Evolutionary conservation across 495 filamentous ascomycete genomes (phyloP).

Genomic region (Xylaria acuta): DNA sequence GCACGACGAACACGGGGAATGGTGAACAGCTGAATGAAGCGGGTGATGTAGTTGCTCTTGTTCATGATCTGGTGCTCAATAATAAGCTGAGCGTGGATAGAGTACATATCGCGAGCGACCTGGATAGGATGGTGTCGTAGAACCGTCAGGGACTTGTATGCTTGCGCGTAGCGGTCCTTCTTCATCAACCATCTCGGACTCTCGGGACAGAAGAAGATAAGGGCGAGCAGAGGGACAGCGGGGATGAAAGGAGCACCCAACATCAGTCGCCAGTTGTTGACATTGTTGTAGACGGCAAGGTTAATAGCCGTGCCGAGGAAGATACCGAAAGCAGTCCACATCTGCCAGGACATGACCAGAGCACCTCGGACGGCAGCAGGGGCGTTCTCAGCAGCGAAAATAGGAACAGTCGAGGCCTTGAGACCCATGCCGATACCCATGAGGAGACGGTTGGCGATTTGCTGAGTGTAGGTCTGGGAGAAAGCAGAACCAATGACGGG

Average conservation of each 20-base stretch:
- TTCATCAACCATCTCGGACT: constrained; percentile 69
- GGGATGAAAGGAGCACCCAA: constrained; percentile 81
- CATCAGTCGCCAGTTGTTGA: constrained; percentile 74
- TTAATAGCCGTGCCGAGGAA: constrained; percentile 75
- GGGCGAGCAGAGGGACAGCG: constrained; percentile 67
- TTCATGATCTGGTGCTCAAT: constrained; percentile 47
- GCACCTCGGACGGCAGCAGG: constrained; percentile 77
- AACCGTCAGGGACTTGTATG: constrained; percentile 64
- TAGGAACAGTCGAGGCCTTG: constrained; percentile 67
- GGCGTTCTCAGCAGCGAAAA: constrained; percentile 78
- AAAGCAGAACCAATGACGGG: constrained; percentile 71
- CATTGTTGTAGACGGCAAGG: constrained; percentile 63
- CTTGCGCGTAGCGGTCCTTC: constrained; percentile 66
- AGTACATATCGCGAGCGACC: constrained; percentile 78
- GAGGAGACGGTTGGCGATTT: constrained; percentile 66
- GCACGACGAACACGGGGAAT: constrained; percentile 68
- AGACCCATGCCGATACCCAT: constrained; percentile 77
- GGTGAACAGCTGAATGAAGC: constrained; percentile 64
- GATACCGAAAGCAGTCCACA: constrained; percentile 86
- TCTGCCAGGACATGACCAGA: constrained; percentile 85
- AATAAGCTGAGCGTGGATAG: constrained; percentile 66
- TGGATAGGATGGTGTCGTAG: constrained; percentile 72
- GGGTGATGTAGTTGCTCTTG: constrained; percentile 53
- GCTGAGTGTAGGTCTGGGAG: constrained; percentile 66
- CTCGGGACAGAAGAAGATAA: constrained; percentile 78